phyloP scores from a whole-genome alignment of 192 early-diverging fungal genomes.

The Rhizophlyctis rosea region DNA sequence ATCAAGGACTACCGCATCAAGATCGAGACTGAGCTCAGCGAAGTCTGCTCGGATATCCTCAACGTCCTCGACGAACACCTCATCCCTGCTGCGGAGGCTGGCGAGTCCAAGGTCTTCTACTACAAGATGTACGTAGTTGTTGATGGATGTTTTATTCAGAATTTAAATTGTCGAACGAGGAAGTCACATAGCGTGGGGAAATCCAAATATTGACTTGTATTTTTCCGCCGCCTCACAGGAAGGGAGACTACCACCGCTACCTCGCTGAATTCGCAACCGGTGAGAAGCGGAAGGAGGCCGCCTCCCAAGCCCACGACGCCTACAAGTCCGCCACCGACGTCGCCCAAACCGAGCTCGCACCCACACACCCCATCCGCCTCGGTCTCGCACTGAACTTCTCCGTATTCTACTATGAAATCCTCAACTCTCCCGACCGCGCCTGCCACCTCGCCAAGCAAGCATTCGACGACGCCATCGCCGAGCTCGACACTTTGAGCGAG shows the following conservation, averaged over 20 bases:
- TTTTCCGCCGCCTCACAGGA: slow-evolving; percentile 52
- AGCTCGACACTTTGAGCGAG: slow-evolving; percentile 96
- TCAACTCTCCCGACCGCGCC: slow-evolving; percentile 95
- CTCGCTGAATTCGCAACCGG: slow-evolving; percentile 94
- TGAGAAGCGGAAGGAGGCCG: slow-evolving; percentile 79
- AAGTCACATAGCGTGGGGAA: not conserved
- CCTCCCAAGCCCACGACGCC: slow-evolving; percentile 81
- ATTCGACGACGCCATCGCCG: slow-evolving; percentile 99
- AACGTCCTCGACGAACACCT: slow-evolving; percentile 85
- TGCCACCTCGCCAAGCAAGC: slow-evolving; percentile 96
- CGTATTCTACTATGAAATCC: slow-evolving; percentile 99
- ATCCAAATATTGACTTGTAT: slow-evolving; percentile 8
- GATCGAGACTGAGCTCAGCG: slow-evolving; percentile 92
- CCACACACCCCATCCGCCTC: slow-evolving; percentile 98
- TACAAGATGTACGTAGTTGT: slow-evolving; percentile 86
- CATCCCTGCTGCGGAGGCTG: slow-evolving; percentile 85
- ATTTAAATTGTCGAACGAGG: slow-evolving; percentile 63
- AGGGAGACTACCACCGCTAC: slow-evolving; percentile 99
- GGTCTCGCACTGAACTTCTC: slow-evolving; percentile 98
- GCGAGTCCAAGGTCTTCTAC: slow-evolving; percentile 99
- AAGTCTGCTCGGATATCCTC: slow-evolving; percentile 95
- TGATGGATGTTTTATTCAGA: slow-evolving; percentile 99
- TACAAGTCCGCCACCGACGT: slow-evolving; percentile 96
- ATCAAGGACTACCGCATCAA: slow-evolving; percentile 93
- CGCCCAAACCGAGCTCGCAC: slow-evolving; percentile 88